These are phyloP conservation scores for Microthlaspi erraticum DNA, from an alignment of 345 rosid species.

Conservation along the genomic window DNA sequence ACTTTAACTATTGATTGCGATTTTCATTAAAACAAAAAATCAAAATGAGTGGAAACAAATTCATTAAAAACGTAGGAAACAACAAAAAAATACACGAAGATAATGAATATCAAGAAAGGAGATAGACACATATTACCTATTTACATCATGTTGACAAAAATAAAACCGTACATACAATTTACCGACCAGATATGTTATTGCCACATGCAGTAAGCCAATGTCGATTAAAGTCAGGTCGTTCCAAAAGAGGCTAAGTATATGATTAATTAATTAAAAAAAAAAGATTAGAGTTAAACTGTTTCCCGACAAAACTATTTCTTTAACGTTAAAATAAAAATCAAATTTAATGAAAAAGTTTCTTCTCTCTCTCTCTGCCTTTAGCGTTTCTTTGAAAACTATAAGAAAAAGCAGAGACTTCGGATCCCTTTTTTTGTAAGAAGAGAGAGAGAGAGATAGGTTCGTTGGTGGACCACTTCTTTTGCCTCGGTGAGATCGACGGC, in stretches of 20 bases:
- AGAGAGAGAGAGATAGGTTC: slow-evolving; percentile 24
- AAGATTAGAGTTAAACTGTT: neutral
- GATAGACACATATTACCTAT: too few relatives aligned
- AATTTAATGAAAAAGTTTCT: too few relatives aligned
- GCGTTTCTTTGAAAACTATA: slow-evolving; percentile 44
- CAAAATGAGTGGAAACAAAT: neutral
- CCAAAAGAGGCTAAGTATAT: neutral
- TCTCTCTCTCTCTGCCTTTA: slow-evolving; percentile 20
- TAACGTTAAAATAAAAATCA: neutral
- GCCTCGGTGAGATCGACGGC: slow-evolving; percentile 34
- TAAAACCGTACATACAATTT: neutral
- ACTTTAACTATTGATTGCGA: neutral
- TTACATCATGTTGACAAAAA: too few relatives aligned
- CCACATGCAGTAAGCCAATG: slow-evolving; percentile 44
- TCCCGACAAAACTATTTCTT: slow-evolving; percentile 27
- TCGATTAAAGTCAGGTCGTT: slow-evolving; percentile 9
- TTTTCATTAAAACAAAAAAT: neutral
- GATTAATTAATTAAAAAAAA: neutral
- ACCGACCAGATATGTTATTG: slow-evolving; percentile 38
- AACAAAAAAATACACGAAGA: neutral
- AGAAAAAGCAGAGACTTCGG: slow-evolving; percentile 48
- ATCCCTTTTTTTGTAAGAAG: slow-evolving; percentile 39
- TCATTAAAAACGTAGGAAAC: neutral
- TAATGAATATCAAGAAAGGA: too few relatives aligned
- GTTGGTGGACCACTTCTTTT: slow-evolving; percentile 33